These are phyloP conservation scores for Kluyveromyces starmeri DNA, from an alignment of 805 yeast species.

Conservation along the genomic window DNA sequence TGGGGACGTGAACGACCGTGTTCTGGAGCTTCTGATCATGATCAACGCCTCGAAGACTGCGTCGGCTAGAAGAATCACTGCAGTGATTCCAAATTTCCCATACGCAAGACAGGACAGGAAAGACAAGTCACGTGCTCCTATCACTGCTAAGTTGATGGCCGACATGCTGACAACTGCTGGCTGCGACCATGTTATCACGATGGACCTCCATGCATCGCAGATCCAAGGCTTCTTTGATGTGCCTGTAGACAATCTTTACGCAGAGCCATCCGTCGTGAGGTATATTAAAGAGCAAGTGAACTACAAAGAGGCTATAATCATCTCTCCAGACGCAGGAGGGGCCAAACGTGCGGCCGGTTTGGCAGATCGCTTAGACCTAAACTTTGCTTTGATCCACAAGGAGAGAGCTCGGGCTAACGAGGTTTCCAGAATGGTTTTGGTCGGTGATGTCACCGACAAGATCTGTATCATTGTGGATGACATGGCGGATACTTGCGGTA, in stretches of 20 bases:
- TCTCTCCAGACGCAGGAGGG: constrained; percentile 88
- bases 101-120: constrained; percentile 86
- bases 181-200: constrained; percentile 76
- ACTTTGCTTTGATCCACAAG: constrained; percentile 77
- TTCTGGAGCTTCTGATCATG: constrained; percentile 67
- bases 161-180: constrained; percentile 78
- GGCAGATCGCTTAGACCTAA: constrained; percentile 70
- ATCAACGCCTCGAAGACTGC: constrained; percentile 79
- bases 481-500: constrained; percentile 89
- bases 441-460: constrained; percentile 74
- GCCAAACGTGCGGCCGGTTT: constrained; percentile 83
- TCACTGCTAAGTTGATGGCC: constrained; percentile 78
- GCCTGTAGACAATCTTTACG: constrained; percentile 78
- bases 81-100: constrained; percentile 74
- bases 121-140: constrained; percentile 78
- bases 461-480: constrained; percentile 75
- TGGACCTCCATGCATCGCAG: constrained; percentile 86
- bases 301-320: constrained; percentile 56
- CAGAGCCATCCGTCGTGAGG: constrained; percentile 73
- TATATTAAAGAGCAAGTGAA: constrained; percentile 58
- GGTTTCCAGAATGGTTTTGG: constrained; percentile 75
- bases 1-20: constrained; percentile 67
- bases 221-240: constrained; percentile 79
- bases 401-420: constrained; percentile 80
- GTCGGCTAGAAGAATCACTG: constrained; percentile 74